phyloP scores from a whole-genome alignment of 441 rosid species.

The Populus hybrid region DNA sequence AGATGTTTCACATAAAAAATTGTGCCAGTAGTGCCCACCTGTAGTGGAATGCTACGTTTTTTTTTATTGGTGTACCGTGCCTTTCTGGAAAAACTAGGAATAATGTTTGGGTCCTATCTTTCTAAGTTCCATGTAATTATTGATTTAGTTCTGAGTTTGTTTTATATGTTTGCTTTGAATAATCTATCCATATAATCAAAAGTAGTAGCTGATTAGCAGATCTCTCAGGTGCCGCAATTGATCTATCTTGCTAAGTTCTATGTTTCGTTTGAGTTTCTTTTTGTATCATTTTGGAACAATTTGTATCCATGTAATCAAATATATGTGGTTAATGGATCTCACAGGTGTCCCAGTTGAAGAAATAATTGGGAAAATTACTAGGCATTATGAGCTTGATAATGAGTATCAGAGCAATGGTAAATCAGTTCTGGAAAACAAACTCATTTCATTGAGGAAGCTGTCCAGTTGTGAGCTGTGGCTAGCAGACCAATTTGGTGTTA shows the following conservation, averaged over 20 bases:
- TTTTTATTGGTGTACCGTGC: neutral
- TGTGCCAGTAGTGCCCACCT: too few species aligned
- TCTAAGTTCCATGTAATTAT: neutral
- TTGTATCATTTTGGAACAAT: neutral
- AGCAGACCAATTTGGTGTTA: slow-evolving; percentile 63
- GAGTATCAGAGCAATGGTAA: slow-evolving; percentile 30
- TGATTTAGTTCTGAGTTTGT: neutral
- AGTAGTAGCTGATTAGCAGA: neutral
- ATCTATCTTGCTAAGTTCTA: neutral
- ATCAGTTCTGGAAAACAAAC: slow-evolving; percentile 31
- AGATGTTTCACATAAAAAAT: too few species aligned
- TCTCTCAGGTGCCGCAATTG: neutral
- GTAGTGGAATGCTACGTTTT: too few species aligned
- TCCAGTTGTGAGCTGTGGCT: slow-evolving; percentile 62
- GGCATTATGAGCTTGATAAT: slow-evolving; percentile 45
- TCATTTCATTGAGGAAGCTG: slow-evolving; percentile 50
- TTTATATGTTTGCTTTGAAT: neutral
- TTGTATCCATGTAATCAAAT: neutral
- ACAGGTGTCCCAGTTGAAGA: slow-evolving; percentile 73
- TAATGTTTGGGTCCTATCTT: neutral
- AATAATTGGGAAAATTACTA: slow-evolving; percentile 46
- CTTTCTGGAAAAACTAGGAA: neutral
- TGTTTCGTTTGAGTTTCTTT: slow-evolving; percentile 1
- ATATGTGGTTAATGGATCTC: slow-evolving; percentile 23
- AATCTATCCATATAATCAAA: neutral